A percentile compares a stretch with the other conserved stretches of the same genome.
These are phyloP conservation scores for Fusarium palustre DNA, from an alignment of 2,329 filamentous ascomycete genomes.

Conservation along the genomic window DNA sequence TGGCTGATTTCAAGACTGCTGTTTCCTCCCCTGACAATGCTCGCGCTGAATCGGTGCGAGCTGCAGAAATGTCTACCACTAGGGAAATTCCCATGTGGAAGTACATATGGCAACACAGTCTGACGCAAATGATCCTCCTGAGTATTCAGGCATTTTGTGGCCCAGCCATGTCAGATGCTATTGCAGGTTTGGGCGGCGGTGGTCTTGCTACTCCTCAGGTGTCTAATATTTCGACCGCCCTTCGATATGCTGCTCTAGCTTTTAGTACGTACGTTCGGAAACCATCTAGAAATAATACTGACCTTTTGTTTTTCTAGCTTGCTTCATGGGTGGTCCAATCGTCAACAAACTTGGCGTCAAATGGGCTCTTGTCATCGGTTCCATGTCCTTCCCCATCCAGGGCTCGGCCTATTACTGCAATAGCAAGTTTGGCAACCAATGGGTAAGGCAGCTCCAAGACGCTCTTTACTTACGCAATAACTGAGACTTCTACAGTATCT, in stretches of 20 bases:
- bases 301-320: background rate
- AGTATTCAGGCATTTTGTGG: slow-evolving; percentile 20
- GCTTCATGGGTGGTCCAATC: slow-evolving; percentile 19
- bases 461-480: rapidly evolving
- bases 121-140: slow-evolving; percentile 24
- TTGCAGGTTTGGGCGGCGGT: slow-evolving; percentile 15
- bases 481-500: slow-evolving; percentile 5
- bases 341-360: slow-evolving; percentile 21
- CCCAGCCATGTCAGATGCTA: slow-evolving; percentile 20
- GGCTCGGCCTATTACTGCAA: slow-evolving; percentile 22
- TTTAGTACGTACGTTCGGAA: background rate
- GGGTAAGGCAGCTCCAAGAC: background rate
- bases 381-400: background rate
- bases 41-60: background rate
- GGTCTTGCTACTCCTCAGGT: slow-evolving; percentile 21
- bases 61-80: background rate
- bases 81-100: slow-evolving; percentile 8
- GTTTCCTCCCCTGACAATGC: background rate
- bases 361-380: slow-evolving; percentile 17
- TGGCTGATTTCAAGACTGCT: slow-evolving; percentile 7
- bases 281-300: background rate
- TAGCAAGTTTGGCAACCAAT: slow-evolving; percentile 18
- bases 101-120: slow-evolving; percentile 19
- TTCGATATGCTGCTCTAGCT: slow-evolving; percentile 14
- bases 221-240: slow-evolving; percentile 6